Evolutionary conservation across 2,329 filamentous ascomycete genomes (phyloP), one percentile per base, ranked within the genome.

Genomic region (Sphaerulina populicola): DNA sequence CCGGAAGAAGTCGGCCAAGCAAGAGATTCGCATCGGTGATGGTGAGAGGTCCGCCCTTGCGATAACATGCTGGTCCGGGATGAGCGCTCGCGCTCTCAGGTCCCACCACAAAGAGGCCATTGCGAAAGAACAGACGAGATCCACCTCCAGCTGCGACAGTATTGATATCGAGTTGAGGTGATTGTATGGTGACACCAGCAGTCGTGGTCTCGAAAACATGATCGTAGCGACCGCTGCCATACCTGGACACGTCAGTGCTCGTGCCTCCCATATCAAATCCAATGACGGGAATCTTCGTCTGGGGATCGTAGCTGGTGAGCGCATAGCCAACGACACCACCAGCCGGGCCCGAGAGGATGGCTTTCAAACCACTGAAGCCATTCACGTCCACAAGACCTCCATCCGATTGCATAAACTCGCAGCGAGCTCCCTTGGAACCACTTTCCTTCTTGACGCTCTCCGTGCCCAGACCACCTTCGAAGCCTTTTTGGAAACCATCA

Each of bases 221-320:
- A 62, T 95, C 90, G 62, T 94, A 91, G 49, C 87, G 77, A 12
- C 90, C 90, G 48, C 85, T 81, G 2, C 67, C 67, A 61, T 91
- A 96, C 44, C 90, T 77, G 31, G 87, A 94, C 8, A 95, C 88
- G 67, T 96, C 90, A 0, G 90, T 96, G 51, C 84, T 90, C 0
- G 90, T 96, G 9, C 90, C 90, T 35, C 88, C 88, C 90, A 96
- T 96, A 60, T 96, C 90, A 63, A 96, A 96, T 0, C 90, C 90
- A 62, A 96, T 95, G 3, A 96, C 86, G 0, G 89, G 88, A 0
- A 80, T 88, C 64, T 82, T 86, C 3, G 88, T 93, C 45, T 85
- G 75, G 0, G 84, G 78, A 58, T 96, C 90, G 66, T 93, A 96
- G 1, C 86, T 93, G 0, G 91, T 96, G 15, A 91, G 81, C 14